Evolutionary conservation across 179 eudicot genomes (phyloP), one percentile per base, ranked within the genome.

Genomic region (Heliamphora ciliata): DNA sequence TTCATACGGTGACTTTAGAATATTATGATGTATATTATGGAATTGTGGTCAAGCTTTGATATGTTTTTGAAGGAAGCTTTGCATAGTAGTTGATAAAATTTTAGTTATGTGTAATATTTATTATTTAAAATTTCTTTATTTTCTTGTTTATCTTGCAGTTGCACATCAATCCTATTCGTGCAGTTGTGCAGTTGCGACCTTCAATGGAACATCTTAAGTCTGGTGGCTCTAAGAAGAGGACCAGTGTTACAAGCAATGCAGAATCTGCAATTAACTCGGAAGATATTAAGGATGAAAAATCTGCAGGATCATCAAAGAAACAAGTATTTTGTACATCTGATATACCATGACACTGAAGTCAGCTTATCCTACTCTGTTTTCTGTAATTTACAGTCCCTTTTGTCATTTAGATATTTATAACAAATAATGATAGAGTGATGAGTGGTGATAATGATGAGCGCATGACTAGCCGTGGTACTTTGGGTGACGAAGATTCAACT

Each of bases 111-210:
- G 10, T 9, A 47, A 78, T 50, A 63, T 2, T 60, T 74, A 15
- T 60, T 18, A 52, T 55, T 6, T n/a, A 82, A 72, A 72, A 73
- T 31, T 31, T 31, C 61, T 63, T 63, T 11, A 15, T 74, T 81
- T 55, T 79, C 68, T 51, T 78, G 68, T 82, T 83, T 81, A 67
- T 87, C 69, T 82, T 93, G 93, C 94, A 94, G 99, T 87, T 97
- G 80, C 92, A 90, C 89, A 85, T 97, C 82, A 92, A 93, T 83
- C 99, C 97, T 83, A 77, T 97, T 83, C 89, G 83, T 81, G 94
- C 97, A 83, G 92, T 85, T 83, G 90, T 90, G 80, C 99, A 97
- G 87, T 93, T 97, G 66, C 92, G 97, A 21, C 97, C 98, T 46
- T 92, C 93, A 60, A 88, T 92, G 94, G 89, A 86, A 6, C 90